Evolutionary conservation across 345 rosid genomes (phyloP), one percentile per base, ranked within the genome.

Genomic region (Hibiscus syriacus): DNA sequence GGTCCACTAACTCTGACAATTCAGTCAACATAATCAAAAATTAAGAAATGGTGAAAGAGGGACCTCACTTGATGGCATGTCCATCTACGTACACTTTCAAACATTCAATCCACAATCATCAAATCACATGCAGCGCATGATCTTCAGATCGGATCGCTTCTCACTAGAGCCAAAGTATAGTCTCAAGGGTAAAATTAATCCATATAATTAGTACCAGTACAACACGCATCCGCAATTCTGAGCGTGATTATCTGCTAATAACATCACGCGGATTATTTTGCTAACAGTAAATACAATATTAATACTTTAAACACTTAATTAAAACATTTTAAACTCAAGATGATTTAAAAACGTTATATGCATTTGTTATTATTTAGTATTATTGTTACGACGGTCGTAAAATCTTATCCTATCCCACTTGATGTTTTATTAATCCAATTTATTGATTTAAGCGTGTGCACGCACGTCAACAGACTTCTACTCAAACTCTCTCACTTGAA

Each of bases 381-480:
- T n/a, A n/a, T n/a, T n/a, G n/a, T n/a, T n/a, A n/a, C n/a, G n/a
- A n/a, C 34, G 5, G 2, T 2, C 34, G 5, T 30, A 30, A 30
- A 30, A 30, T 30, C 34, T 30, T 30, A 30, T 30, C 34, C 34
- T 30, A 30, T n/a, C n/a, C n/a, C n/a, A n/a, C n/a, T n/a, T n/a
- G n/a, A n/a, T n/a, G n/a, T n/a, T 2, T 30, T 2, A 5, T 5
- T 39, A 8, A 39, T 39, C 13, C 14, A 16, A 16, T 3, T 13
- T 0, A 45, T 17, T 34, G 53, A 69, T 43, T 10, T 46, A 36
- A 64, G 50, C 1, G 4, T 3, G 14, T 5, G n/a, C n/a, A n/a
- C n/a, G n/a, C n/a, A n/a, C n/a, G 53, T 41, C 46, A 69, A 70
- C 68, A 74, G 60, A 68, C 74, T 53, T 66, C 69, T 22, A 70